Conservation (phyloP, 257 asterid genomes). For the Leonotis leonurus region DNA sequence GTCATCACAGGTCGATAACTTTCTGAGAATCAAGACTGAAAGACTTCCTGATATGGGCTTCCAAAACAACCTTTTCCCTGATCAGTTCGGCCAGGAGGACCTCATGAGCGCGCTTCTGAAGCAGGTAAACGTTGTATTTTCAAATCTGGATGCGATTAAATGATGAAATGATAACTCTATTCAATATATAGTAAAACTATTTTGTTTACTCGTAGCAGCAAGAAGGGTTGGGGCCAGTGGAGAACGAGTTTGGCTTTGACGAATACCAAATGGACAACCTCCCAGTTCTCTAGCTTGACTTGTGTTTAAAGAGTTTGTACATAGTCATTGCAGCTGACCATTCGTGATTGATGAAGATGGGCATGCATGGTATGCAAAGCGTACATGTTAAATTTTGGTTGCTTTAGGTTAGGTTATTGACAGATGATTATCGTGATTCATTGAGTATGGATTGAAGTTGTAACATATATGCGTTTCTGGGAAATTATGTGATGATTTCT, state of each 20-base stretch:
- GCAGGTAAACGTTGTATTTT: slow-evolving; percentile 34
- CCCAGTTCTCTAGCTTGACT: slow-evolving; percentile 32
- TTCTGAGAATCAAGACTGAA: slow-evolving; percentile 41
- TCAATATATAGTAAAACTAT: not conserved
- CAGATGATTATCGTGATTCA: slow-evolving; percentile 7
- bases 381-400: slow-evolving; percentile 39
- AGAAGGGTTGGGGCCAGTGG: slow-evolving; percentile 42
- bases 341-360: not conserved
- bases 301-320: slow-evolving; percentile 29
- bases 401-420: slow-evolving; percentile 29
- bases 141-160: not conserved
- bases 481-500: not conserved
- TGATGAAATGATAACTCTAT: not conserved
- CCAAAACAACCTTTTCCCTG: slow-evolving; percentile 32
- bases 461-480: not conserved
- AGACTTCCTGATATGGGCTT: slow-evolving; percentile 38
- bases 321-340: slow-evolving; percentile 29
- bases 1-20: slow-evolving; percentile 24
- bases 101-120: slow-evolving; percentile 61
- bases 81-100: slow-evolving; percentile 62
- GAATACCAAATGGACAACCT: slow-evolving; percentile 58
- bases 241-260: slow-evolving; percentile 60
- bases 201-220: slow-evolving; percentile 31
- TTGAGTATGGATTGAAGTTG: slow-evolving; percentile 18
- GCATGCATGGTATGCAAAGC: slow-evolving; percentile 42